These are phyloP conservation scores for Suhomyces taliae DNA, from an alignment of 1,139 yeast species.

Conservation along the genomic window DNA sequence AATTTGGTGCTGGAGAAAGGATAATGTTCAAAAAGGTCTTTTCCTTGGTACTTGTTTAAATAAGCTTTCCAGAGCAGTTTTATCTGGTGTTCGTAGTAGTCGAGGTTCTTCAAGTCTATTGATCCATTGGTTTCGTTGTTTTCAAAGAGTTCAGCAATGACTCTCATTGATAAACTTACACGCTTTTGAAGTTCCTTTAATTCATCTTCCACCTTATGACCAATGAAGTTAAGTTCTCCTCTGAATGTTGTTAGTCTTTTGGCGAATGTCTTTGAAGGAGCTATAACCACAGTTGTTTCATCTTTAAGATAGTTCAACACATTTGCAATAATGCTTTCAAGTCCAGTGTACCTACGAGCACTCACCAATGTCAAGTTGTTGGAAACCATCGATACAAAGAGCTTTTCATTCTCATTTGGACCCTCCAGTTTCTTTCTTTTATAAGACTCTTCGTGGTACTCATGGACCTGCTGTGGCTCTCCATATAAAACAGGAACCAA, in stretches of 20 bases:
- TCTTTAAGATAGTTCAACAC: conserved; percentile 1
- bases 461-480: background rate
- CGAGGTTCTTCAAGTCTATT: conserved; percentile 10
- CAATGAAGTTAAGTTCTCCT: background rate
- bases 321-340: conserved; percentile 1
- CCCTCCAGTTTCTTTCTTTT: background rate
- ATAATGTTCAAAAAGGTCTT: conserved; percentile 3
- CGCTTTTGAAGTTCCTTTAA: background rate
- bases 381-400: conserved; percentile 4
- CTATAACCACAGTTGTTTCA: conserved; percentile 36
- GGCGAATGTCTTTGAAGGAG: conserved; percentile 14
- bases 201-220: conserved; percentile 5
- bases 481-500: background rate
- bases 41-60: conserved; percentile 1
- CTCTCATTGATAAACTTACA: background rate
- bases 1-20: conserved; percentile 10
- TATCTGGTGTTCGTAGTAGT: conserved; percentile 13
- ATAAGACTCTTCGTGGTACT: background rate
- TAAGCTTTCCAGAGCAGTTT: conserved; percentile 12
- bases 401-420: background rate
- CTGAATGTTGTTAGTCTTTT: background rate
- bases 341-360: conserved; percentile 1
- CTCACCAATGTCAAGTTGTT: conserved; percentile 5
- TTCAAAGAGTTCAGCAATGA: conserved; percentile 12
- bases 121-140: background rate